These are phyloP conservation scores for Ploettnerulaceae sp. DNA, from an alignment of 2,329 filamentous ascomycete genomes.

Conservation along the genomic window DNA sequence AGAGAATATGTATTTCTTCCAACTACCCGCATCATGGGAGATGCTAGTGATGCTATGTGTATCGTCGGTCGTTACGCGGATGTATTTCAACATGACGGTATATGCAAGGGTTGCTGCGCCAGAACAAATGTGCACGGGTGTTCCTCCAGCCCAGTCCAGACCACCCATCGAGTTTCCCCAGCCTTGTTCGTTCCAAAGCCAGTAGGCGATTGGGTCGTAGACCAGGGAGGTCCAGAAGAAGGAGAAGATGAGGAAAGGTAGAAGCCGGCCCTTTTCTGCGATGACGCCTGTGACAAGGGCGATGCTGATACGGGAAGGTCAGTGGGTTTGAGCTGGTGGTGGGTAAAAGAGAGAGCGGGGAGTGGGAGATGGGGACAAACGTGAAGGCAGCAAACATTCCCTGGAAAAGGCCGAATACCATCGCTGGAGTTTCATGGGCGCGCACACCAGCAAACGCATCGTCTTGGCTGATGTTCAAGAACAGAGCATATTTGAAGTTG, in stretches of 20 bases:
- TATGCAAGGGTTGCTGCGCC: constrained; percentile 81
- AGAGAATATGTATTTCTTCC: constrained; percentile 6
- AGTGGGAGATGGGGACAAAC: constrained; percentile 22
- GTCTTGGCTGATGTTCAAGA: constrained; percentile 58
- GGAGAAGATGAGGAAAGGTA: constrained; percentile 84
- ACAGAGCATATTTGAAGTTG: constrained; percentile 69
- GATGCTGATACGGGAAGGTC: constrained; percentile 46
- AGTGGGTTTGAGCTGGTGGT: background rate
- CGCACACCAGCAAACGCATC: constrained; percentile 64
- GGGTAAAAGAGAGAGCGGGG: background rate
- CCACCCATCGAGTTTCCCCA: constrained; percentile 47
- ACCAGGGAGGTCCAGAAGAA: constrained; percentile 83
- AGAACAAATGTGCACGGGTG: constrained; percentile 79
- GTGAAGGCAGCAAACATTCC: constrained; percentile 82
- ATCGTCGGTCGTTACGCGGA: constrained; percentile 43
- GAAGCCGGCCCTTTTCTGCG: constrained; percentile 78
- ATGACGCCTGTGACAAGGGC: constrained; percentile 78
- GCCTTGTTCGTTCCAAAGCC: constrained; percentile 81
- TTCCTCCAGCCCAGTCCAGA: constrained; percentile 21
- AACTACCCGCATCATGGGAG: background rate
- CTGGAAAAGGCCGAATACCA: constrained; percentile 84
- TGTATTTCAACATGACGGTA: constrained; percentile 69
- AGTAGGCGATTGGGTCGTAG: constrained; percentile 87
- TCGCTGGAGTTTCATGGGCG: constrained; percentile 65
- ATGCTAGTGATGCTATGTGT: constrained; percentile 54